Evolutionary conservation across 2,329 filamentous ascomycete genomes (phyloP), one percentile per base, ranked within the genome.

Genomic region (Plectosphaerella cucumerina): DNA sequence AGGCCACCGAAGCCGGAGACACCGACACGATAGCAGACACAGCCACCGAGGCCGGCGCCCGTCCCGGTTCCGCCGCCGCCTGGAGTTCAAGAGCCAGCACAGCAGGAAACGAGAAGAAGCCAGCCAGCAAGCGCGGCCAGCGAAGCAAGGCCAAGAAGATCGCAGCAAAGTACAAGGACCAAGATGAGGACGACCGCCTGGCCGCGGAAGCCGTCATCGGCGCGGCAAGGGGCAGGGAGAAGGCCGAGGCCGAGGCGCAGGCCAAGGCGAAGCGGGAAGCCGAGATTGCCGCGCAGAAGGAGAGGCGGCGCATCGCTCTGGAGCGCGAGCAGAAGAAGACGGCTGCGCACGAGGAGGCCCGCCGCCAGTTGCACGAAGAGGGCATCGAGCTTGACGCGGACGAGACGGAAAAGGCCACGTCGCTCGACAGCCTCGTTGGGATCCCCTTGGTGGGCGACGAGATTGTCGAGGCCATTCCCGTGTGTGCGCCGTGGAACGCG

Each of bases 111-210:
- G 68, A 52, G 63, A 77, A 75, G 66, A 81, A 76, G 62, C 67
- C 56, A 14, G 76, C 67, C 51, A 61, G 68, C 31, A 87, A 84
- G 64, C 85, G 92, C 51, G 90, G 91, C 26, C 90, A 95, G 66
- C 84, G 82, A 52, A 80, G 80, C 53, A 96, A 96, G 65, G 85
- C 86, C 42, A 96, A 95, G 74, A 96, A 94, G 67, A 85, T 90
- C 2, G 90, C 90, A 4, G 75, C 82, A 52, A 97, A 96, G 66
- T 99, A 99, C 71, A 93, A 88, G 44, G 76, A 95, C 60, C 94
- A 97, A 75, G 93, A 97, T 60, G 91, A 96, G 50, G 93, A 96
- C 68, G 94, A 99, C 62, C 89, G 91, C 12, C 82, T 81, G 6
- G 81, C 92, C 0, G 90, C 91, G 31, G 87, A 97, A 69, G 80